Percentiles rank a stretch among this genome's conserved stretches.
phyloP scores from a whole-genome alignment of 169 alveolate species.

The Plasmodium sp. region DNA sequence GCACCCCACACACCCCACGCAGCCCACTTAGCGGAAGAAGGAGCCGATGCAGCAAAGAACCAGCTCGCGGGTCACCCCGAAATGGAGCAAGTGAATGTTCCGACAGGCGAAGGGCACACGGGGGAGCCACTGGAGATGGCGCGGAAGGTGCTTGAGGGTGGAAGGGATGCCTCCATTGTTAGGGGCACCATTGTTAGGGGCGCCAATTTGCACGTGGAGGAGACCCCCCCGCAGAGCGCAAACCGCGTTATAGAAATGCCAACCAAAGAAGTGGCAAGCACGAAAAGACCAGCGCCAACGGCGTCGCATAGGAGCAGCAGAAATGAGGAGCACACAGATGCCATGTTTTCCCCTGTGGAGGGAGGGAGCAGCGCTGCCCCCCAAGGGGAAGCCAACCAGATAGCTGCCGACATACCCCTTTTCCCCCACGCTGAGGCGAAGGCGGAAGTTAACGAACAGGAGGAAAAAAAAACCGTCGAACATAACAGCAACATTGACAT shows the following conservation, averaged over 20 bases:
- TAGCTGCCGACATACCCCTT: not conserved
- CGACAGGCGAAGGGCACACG: not conserved
- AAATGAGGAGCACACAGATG: not conserved
- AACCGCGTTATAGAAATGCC: not conserved
- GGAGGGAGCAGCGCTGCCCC: not conserved
- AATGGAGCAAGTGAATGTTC: not conserved
- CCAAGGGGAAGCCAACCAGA: not conserved
- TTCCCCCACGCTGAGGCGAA: not conserved
- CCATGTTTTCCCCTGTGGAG: not conserved
- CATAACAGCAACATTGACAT: slow-evolving; percentile 51
- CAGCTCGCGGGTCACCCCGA: not conserved
- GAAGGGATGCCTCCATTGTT: not conserved
- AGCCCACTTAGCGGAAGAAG: not conserved
- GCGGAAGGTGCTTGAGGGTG: not conserved
- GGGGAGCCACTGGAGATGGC: not conserved
- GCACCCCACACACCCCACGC: not conserved
- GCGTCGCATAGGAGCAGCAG: not conserved
- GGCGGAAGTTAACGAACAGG: not conserved
- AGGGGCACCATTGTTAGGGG: not conserved
- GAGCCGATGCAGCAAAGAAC: not conserved
- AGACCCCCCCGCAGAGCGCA: not conserved
- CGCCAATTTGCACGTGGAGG: not conserved
- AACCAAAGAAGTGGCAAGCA: not conserved
- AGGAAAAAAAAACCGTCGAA: not conserved
- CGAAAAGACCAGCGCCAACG: not conserved